Evolutionary conservation across 495 filamentous ascomycete species (phyloP), one percentile per base, ranked within the genome.

Genomic region (Aeminium ludgeri): DNA sequence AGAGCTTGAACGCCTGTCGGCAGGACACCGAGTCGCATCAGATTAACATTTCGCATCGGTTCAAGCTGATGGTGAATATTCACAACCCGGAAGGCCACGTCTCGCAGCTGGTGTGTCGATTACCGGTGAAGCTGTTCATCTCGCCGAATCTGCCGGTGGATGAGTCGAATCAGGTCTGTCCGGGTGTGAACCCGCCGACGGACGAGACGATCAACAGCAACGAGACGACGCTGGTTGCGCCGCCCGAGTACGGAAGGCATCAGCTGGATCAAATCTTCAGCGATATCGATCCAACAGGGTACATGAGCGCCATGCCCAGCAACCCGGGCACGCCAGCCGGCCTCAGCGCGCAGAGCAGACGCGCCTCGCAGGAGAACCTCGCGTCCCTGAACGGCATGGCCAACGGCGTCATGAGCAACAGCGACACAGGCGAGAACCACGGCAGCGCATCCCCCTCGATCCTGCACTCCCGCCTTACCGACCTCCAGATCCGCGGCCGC

Each of bases 71-170:
- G 40, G 74, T 97, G 41, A 79, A 85, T 45, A 66, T 97, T 23
- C 76, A 83, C 48, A 95, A 96, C 49, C 87, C 89, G 0, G 89
- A 97, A 59, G 86, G 82, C 0, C 89, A 95, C 56, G 67, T 83
- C 32, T 93, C 85, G 36, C 85, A 95, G 73, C 71, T 95, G 35
- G 80, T 86, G 15, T 84, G 83, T 31, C 82, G 80, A 13, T 69
- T 95, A 18, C 83, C 86, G 2, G 70, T 97, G 23, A 78, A 78
- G 23, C 75, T 97, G 25, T 94, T 87, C 60, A 92, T 96, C 48
- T 97, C 89, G 10, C 89, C 89, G 12, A 81, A 83, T 51, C 73
- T 91, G 55, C 74, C 80, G 8, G 68, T 95, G 27, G 78, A 82
- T 49, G 81, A 87, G 15, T 69, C 86, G 45, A 82, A 86, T 40